Conservation (phyloP, 768 basidiomycete species). For the Multifurca ochricompacta region DNA sequence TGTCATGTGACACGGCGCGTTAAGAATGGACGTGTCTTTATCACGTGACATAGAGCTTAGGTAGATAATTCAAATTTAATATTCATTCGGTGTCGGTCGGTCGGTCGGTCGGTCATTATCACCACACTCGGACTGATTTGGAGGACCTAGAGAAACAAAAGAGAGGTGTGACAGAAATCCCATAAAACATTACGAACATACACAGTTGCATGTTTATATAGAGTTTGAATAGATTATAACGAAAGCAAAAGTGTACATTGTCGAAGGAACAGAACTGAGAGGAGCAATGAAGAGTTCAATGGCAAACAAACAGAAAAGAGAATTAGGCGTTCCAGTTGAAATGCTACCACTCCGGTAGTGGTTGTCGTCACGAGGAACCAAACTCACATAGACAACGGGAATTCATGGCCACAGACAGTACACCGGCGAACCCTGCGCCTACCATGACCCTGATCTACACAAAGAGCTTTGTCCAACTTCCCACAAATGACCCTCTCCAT, state of each 20-base stretch:
- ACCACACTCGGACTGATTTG: no score
- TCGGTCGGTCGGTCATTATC: no score
- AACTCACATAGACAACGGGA: constrained; percentile 1
- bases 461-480: background rate
- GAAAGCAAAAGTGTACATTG: background rate
- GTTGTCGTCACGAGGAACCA: background rate
- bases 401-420: background rate
- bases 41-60: constrained; percentile 13
- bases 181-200: no score
- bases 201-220: background rate
- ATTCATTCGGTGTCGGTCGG: no score
- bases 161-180: no score
- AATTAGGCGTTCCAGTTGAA: background rate
- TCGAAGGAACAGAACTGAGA: background rate
- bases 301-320: background rate
- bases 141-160: no score
- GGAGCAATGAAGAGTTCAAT: background rate
- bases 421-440: background rate
- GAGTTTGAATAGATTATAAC: background rate
- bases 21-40: constrained; percentile 20
- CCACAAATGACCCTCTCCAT: background rate
- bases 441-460: background rate
- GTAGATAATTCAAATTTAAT: background rate
- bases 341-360: background rate
- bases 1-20: constrained; percentile 14